Evolutionary conservation across 768 basidiomycete species (phyloP).

Genomic region (Macrolepiota albuminosa): DNA sequence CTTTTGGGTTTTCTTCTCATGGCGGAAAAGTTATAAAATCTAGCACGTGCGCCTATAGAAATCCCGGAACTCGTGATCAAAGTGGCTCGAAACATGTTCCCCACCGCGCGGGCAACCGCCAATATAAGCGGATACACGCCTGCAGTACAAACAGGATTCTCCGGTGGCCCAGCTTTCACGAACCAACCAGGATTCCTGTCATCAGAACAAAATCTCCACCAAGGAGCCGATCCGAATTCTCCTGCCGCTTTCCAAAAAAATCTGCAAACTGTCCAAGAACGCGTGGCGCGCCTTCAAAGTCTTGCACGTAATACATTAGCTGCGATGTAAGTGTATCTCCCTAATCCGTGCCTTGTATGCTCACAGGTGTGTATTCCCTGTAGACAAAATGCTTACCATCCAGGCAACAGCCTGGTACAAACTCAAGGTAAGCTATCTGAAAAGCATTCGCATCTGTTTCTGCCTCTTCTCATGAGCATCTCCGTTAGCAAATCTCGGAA

Average conservation of each 20-base stretch:
- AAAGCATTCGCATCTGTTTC: not conserved
- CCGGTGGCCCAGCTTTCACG: conserved; percentile 6
- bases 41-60: not conserved
- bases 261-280: conserved; percentile 41
- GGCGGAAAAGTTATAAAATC: not conserved
- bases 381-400: conserved; percentile 61
- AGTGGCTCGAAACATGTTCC: not conserved
- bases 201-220: conserved; percentile 21
- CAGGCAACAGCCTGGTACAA: conserved; percentile 47
- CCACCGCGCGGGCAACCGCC: conserved; percentile 7
- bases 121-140: conserved; percentile 3
- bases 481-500: conserved; percentile 38
- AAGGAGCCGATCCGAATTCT: conserved; percentile 48
- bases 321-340: conserved; percentile 43
- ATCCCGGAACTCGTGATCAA: not conserved
- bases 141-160: conserved; percentile 2
- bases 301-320: conserved; percentile 43
- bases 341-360: not conserved
- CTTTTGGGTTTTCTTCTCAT: conserved; percentile 6
- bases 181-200: conserved; percentile 12
- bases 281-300: conserved; percentile 43
- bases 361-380: not conserved
- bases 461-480: not conserved
- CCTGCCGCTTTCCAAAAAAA: conserved; percentile 61
- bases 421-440: conserved; percentile 39